Percentiles rank a stretch among this genome's conserved stretches.
phyloP scores from a whole-genome alignment of 1,284 basidiomycete species.

The Austroboletus rostrupii region DNA sequence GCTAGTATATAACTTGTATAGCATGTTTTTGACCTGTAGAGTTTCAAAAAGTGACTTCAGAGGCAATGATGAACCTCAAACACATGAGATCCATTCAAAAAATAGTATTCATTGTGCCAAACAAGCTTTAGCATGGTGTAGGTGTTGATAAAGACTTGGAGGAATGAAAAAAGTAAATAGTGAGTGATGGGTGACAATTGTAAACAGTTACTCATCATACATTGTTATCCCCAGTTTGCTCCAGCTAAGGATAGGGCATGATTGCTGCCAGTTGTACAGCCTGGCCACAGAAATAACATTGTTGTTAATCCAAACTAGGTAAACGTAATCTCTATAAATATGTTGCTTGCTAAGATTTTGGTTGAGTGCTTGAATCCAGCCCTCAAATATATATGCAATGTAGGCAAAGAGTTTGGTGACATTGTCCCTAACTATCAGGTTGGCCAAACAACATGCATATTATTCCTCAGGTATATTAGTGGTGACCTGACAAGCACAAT shows the following conservation, averaged over 20 bases:
- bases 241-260: slow-evolving; percentile 21
- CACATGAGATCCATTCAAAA: too few relatives aligned
- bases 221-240: too few relatives aligned
- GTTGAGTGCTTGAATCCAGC: slow-evolving; percentile 83
- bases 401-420: slow-evolving; percentile 93
- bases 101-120: too few relatives aligned
- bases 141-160: too few relatives aligned
- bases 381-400: slow-evolving; percentile 79
- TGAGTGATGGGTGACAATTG: too few relatives aligned
- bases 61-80: too few relatives aligned
- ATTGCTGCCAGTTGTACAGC: slow-evolving; percentile 62
- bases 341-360: not conserved
- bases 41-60: too few relatives aligned
- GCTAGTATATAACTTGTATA: too few relatives aligned
- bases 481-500: not conserved
- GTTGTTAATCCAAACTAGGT: slow-evolving; percentile 51
- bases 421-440: slow-evolving; percentile 94
- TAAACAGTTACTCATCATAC: too few relatives aligned
- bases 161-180: too few relatives aligned
- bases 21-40: too few relatives aligned
- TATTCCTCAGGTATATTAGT: slow-evolving; percentile 75
- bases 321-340: not conserved
- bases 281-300: slow-evolving; percentile 70
- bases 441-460: slow-evolving; percentile 89
- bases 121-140: too few relatives aligned